Conservation (phyloP, 169 alveolate genomes). For the Babesia gibsoni region DNA sequence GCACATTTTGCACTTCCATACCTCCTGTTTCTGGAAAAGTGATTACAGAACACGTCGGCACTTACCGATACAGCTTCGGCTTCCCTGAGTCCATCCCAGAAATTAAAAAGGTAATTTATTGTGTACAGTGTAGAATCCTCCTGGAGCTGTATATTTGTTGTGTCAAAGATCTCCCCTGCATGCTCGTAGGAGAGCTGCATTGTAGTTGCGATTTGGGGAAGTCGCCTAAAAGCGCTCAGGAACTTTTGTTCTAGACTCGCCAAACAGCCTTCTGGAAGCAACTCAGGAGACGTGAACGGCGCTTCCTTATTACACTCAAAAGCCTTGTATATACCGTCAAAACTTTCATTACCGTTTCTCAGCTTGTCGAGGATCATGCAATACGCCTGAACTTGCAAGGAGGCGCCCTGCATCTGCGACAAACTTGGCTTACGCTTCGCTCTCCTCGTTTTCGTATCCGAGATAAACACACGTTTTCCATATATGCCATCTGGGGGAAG, state of each 20-base stretch:
- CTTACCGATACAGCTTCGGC: constrained; percentile 69
- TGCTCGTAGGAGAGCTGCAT: constrained; percentile 76
- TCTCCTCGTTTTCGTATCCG: constrained; percentile 77
- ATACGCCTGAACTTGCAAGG: constrained; percentile 78
- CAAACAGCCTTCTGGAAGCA: constrained; percentile 67
- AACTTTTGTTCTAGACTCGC: constrained; percentile 55
- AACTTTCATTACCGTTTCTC: constrained; percentile 58
- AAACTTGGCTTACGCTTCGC: constrained; percentile 62
- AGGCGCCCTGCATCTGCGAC: constrained; percentile 72
- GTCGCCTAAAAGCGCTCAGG: constrained; percentile 54
- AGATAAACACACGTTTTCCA: constrained; percentile 61
- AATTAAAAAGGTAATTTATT: constrained; percentile 62
- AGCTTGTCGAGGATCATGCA: constrained; percentile 67
- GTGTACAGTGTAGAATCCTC: constrained; percentile 66
- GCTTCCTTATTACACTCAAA: constrained; percentile 69
- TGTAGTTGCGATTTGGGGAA: constrained; percentile 71
- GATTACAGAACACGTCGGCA: not conserved
- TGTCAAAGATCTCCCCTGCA: constrained; percentile 68
- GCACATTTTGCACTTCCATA: constrained; percentile 80
- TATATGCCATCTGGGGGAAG: constrained; percentile 17
- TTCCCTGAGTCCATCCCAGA: constrained; percentile 77
- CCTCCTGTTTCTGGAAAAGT: constrained; percentile 51
- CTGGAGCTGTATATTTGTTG: constrained; percentile 60
- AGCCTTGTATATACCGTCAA: constrained; percentile 57
- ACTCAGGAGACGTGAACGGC: constrained; percentile 66